Evolutionary conservation across 345 rosid species (phyloP), one percentile per base, ranked within the genome.

Genomic region (Populus pruinosa): DNA sequence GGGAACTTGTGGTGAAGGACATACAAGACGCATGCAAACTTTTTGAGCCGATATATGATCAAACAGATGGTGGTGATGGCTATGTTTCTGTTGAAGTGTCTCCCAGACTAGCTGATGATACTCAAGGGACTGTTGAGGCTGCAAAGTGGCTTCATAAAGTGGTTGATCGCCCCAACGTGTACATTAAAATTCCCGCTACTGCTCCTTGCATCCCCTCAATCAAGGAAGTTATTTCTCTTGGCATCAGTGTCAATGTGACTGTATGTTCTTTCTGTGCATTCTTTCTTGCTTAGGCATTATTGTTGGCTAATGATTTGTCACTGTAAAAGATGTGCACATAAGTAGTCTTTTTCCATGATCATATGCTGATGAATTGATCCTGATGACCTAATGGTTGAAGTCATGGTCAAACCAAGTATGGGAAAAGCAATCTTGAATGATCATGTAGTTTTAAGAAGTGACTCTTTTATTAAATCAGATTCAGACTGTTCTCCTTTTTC

Each of bases 61-160:
- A 92, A 81, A 96, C 99, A 35, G 94, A 92, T 77, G 97, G 88
- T 71, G 97, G 83, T 14, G 99, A 96, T 85, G 99, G 99, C 67
- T 93, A 96, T 79, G 98, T 96, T 77, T 93, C 98, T 21, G 99
- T 96, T 17, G 97, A 96, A 90, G 99, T 96, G 81, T 96, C 98
- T 67, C 99, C 98, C 31, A 87, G 90, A 75, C 97, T 96, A 71
- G 98, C 99, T 44, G 94, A 94, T 78, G 98, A 96, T 72, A 91
- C 98, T 56, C 33, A 85, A 1, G 98, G 94, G 44, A 96, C 99
- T 61, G 89, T 92, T 75, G 98, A 88, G 82, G 97, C 98, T 66
- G 92, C 98, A 76, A 93, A 91, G 75, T 93, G 78, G 87, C 97
- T 96, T 86, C 93, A 87, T 78, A 90, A 92, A 84, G 94, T 91